A percentile compares a stretch with the other conserved stretches of the same genome.
Evolutionary conservation across 495 filamentous ascomycete genomes (phyloP).

Genomic region (Thermochaetoides thermophila): DNA sequence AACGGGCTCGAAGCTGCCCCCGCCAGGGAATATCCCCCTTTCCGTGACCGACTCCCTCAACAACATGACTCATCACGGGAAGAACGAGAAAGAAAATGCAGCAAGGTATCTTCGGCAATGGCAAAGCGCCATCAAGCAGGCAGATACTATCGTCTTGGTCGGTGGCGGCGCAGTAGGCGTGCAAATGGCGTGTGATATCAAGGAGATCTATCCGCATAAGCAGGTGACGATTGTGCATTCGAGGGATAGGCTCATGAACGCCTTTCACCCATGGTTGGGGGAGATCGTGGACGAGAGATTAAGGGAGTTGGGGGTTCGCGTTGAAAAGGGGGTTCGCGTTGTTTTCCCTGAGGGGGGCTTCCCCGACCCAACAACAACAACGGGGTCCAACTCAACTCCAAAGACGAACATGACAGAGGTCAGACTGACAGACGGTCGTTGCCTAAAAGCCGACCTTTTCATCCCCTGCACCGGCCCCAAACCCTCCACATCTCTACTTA

Average conservation of each 20-base stretch:
- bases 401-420: too few relatives aligned
- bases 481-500: slow-evolving; percentile 36
- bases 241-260: slow-evolving; percentile 33
- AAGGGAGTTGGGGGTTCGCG: slow-evolving; percentile 23
- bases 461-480: slow-evolving; percentile 29
- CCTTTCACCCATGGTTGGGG: slow-evolving; percentile 35
- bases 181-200: slow-evolving; percentile 44
- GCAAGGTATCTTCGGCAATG: slow-evolving; percentile 26
- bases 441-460: slow-evolving; percentile 9
- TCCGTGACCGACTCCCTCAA: too few relatives aligned
- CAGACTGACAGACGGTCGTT: slow-evolving; percentile 4
- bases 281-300: slow-evolving; percentile 27
- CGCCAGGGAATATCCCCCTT: slow-evolving; percentile 33
- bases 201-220: slow-evolving; percentile 40
- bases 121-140: slow-evolving; percentile 16
- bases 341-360: slow-evolving; percentile 14
- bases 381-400: not conserved
- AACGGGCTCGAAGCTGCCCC: slow-evolving; percentile 30
- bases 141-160: slow-evolving; percentile 34
- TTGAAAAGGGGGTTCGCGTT: slow-evolving; percentile 7
- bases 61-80: too few relatives aligned
- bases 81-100: slow-evolving; percentile 26
- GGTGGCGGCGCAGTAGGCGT: slow-evolving; percentile 49
- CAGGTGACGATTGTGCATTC: slow-evolving; percentile 43
- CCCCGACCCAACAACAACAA: slow-evolving; percentile 7